phyloP scores from a whole-genome alignment of 1,139 yeast species.

The Yamadazyma membranifaciens region DNA sequence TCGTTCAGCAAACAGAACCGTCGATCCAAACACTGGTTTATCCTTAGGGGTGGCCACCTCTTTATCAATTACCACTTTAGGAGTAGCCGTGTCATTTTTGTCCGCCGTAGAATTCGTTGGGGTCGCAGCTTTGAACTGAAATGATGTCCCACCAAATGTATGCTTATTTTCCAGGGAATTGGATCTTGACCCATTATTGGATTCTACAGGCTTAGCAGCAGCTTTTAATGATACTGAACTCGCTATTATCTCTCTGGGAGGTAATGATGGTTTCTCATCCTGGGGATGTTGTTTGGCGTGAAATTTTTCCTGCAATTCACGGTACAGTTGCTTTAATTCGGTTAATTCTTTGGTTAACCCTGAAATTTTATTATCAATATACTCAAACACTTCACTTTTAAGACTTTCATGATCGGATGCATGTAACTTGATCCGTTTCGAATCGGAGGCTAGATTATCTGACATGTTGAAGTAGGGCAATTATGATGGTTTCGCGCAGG shows the following conservation, averaged over 20 bases:
- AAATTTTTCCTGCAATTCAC: too few relatives aligned
- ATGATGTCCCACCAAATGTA: constrained; percentile 34
- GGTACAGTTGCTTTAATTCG: neutral
- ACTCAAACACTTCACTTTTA: neutral
- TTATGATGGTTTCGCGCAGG: neutral
- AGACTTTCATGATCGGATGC: neutral
- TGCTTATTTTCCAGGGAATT: constrained; percentile 7
- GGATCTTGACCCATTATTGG: too few relatives aligned
- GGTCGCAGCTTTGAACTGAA: constrained; percentile 23
- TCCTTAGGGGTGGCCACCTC: constrained; percentile 9
- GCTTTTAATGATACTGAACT: constrained; percentile 3
- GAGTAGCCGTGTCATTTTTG: neutral
- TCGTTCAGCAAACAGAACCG: constrained; percentile 45
- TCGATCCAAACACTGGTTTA: constrained; percentile 42
- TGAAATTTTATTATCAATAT: neutral
- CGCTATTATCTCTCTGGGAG: constrained; percentile 6
- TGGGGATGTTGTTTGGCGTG: too few relatives aligned
- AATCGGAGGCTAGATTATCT: neutral
- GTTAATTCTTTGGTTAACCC: neutral
- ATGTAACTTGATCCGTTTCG: neutral
- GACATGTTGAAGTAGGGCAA: neutral
- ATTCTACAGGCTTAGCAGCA: constrained; percentile 2
- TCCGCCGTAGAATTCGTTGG: constrained; percentile 17
- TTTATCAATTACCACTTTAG: neutral
- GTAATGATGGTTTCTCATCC: constrained; percentile 5